Evolutionary conservation across 192 early-diverging fungal genomes (phyloP).

Genomic region (Funneliformis mosseae): DNA sequence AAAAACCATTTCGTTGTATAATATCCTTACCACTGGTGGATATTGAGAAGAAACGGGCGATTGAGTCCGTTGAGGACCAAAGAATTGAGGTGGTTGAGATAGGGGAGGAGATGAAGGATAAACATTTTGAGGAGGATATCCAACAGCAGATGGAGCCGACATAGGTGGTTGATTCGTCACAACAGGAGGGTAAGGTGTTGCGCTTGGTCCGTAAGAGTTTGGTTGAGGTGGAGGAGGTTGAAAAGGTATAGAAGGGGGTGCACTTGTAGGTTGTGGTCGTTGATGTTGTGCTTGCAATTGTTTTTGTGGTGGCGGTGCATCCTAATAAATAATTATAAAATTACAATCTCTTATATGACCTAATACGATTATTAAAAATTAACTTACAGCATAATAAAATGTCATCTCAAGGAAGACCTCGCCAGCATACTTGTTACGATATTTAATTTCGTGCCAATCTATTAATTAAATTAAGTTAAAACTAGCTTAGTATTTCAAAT

Average conservation of each 20-base stretch:
- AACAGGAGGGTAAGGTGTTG: background rate
- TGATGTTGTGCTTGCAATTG: background rate
- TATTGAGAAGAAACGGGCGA: background rate
- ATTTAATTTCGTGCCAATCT: slow-evolving; percentile 19
- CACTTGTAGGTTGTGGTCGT: too few relatives aligned
- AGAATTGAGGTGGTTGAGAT: background rate
- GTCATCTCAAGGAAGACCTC: slow-evolving; percentile 33
- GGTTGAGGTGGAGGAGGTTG: background rate
- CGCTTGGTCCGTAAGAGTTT: background rate
- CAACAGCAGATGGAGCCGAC: too few relatives aligned
- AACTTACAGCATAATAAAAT: slow-evolving; percentile 23
- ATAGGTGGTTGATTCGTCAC: background rate
- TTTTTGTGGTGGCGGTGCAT: background rate
- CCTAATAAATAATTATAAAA: background rate
- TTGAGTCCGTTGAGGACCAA: background rate
- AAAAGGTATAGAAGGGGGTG: background rate
- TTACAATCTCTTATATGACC: background rate
- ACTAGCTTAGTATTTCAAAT: background rate
- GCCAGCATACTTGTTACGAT: slow-evolving; percentile 9
- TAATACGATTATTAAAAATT: background rate
- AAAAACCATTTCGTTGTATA: background rate
- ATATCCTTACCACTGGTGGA: background rate
- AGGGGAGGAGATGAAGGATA: background rate
- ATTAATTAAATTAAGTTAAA: background rate
- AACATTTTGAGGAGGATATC: background rate